Evolutionary conservation across 2,329 filamentous ascomycete species (phyloP).

Genomic region (Knufia petricola): DNA sequence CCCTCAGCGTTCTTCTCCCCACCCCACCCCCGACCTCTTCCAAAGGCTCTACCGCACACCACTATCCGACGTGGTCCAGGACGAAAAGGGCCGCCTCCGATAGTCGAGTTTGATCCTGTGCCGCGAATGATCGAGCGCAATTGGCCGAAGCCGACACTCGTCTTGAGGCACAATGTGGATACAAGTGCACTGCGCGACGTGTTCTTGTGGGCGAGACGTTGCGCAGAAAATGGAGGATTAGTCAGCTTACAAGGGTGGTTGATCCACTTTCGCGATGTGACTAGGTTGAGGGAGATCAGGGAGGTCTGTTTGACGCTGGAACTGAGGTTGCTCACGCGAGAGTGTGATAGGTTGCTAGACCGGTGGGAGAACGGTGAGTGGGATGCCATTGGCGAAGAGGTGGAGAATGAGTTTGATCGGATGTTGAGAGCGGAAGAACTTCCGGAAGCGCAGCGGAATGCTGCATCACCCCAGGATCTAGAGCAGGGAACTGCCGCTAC

Average conservation of each 20-base stretch:
- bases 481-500: too few relatives aligned
- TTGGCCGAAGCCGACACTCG: conserved; percentile 3
- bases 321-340: not conserved
- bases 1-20: conserved; percentile 2
- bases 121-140: not conserved
- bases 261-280: conserved; percentile 1
- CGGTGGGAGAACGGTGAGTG: not conserved
- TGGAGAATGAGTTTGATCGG: not conserved
- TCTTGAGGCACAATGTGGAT: not conserved
- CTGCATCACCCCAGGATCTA: too few relatives aligned
- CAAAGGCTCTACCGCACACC: not conserved
- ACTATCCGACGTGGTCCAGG: not conserved
- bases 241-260: not conserved
- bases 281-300: not conserved
- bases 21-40: not conserved
- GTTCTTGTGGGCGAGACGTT: not conserved
- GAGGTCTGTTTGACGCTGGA: conserved; percentile 1
- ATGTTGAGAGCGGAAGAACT: not conserved
- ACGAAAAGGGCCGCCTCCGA: not conserved
- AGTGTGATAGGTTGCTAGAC: conserved; percentile 3
- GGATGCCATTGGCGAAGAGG: not conserved
- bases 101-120: not conserved
- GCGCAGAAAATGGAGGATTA: not conserved
- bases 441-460: too few relatives aligned
- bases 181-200: not conserved